phyloP scores from a whole-genome alignment of 2,329 filamentous ascomycete species.

The Calonectria montana region DNA sequence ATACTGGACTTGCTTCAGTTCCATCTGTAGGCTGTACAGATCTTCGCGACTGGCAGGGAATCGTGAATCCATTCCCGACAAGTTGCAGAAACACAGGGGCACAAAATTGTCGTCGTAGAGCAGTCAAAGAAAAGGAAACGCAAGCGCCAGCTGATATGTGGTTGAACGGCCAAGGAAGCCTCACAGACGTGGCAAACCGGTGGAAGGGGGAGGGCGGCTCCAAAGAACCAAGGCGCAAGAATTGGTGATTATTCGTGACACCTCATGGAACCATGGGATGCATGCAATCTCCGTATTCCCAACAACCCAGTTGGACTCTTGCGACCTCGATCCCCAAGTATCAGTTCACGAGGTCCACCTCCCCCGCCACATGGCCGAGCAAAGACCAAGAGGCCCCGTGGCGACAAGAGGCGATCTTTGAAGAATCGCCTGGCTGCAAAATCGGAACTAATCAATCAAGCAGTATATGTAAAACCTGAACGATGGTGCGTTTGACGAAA shows the following conservation, averaged over 20 bases:
- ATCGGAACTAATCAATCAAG: neutral
- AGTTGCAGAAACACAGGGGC: constrained; percentile 9
- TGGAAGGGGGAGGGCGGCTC: constrained; percentile 16
- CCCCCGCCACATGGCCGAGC: constrained; percentile 59
- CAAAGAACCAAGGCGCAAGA: constrained; percentile 23
- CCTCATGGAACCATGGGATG: constrained; percentile 12
- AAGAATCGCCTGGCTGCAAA: constrained; percentile 26
- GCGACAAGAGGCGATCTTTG: constrained; percentile 33
- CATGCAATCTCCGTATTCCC: neutral
- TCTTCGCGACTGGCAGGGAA: constrained; percentile 71
- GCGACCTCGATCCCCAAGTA: constrained; percentile 48
- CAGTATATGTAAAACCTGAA: neutral
- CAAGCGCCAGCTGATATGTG: neutral
- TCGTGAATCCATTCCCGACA: constrained; percentile 71
- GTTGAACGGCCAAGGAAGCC: neutral
- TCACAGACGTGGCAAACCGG: neutral
- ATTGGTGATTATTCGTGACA: constrained; percentile 20
- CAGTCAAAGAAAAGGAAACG: neutral
- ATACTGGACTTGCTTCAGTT: constrained; percentile 75
- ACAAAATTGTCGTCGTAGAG: neutral
- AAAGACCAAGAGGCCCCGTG: constrained; percentile 38
- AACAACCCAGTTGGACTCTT: constrained; percentile 31
- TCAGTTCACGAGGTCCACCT: constrained; percentile 53
- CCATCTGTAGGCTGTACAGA: constrained; percentile 76
- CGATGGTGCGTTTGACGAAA: neutral